Conservation (phyloP, 805 yeast species). For the Suhomyces pyralidae region DNA sequence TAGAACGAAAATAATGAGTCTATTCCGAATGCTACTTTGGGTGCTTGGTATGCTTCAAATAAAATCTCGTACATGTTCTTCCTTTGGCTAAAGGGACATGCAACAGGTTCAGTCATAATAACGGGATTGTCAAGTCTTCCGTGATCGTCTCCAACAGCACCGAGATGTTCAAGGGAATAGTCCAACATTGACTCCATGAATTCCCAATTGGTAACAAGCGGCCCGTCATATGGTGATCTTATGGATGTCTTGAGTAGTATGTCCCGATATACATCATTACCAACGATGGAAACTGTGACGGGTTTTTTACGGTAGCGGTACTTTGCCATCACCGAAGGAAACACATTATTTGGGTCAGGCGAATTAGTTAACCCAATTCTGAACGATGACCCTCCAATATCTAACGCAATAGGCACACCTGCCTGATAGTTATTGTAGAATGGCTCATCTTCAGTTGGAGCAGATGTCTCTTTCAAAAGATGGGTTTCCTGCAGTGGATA, state of each 20-base stretch:
- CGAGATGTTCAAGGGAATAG: conserved; percentile 75
- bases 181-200: conserved; percentile 78
- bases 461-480: conserved; percentile 39
- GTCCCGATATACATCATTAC: conserved; percentile 78
- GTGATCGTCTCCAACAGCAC: conserved; percentile 45
- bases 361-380: conserved; percentile 58
- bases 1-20: conserved; percentile 79
- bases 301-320: conserved; percentile 75
- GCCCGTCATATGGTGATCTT: conserved; percentile 83
- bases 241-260: conserved; percentile 64
- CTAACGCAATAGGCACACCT: conserved; percentile 80
- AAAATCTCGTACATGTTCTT: conserved; percentile 72
- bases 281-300: conserved; percentile 66
- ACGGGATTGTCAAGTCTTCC: conserved; percentile 72
- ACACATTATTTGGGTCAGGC: conserved; percentile 53
- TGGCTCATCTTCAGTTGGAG: conserved; percentile 43
- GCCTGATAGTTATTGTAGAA: conserved; percentile 46
- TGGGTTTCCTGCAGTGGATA: conserved; percentile 43
- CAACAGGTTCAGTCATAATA: conserved; percentile 75
- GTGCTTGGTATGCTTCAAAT: conserved; percentile 78
- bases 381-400: conserved; percentile 67
- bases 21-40: conserved; percentile 75
- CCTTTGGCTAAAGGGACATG: conserved; percentile 68
- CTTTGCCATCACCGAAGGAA: conserved; percentile 67
- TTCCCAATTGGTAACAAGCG: conserved; percentile 90